Evolutionary conservation across 441 rosid genomes (phyloP), one percentile per base, ranked within the genome.

Genomic region (Erodium moschatum): DNA sequence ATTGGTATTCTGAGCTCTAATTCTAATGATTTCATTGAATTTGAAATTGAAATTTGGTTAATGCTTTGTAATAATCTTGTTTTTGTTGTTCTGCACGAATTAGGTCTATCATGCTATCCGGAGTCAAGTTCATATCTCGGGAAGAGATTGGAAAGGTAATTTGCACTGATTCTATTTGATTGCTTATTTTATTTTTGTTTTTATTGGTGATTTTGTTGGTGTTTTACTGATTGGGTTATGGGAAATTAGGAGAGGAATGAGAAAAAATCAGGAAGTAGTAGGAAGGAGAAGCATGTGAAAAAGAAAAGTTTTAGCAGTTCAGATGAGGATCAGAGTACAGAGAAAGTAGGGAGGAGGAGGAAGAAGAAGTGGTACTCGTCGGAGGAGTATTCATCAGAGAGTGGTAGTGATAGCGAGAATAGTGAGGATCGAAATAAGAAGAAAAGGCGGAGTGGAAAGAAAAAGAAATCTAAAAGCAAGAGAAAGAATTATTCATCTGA

Each of bases 101-200:
- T 52, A 15, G 18, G 62, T 16, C 21, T 16, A 54, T 19, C 69
- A 92, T 92, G 97, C 85, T 91, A 64, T 75, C 89, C 10, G 95
- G 95, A 9, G 76, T 89, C 65, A 92, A 86, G 79, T 77, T 92
- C 69, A 80, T 92, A 67, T 85, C 97, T 19, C 91, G 91, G 8
- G 88, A 88, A 70, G 74, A 85, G 73, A 81, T 85, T 67, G 74
- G 71, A 70, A 69, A 80, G 70, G 82, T 79, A 74, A 65, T 0
- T 42, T 42, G 2, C 48, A 42, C 12, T 13, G 10, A 42, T 42
- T n/a, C 73, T 54, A 5, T 18, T 48, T 2, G 6, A 8, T 11
- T 42, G 13, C n/a, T 0, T 44, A 52, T 60, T 9, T 7, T 0
- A 0, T 16, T 68, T 24, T 1, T 19, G 0, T 46, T 15, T 27